These are phyloP conservation scores for Aspergillus aculeatus DNA, from an alignment of 2,329 filamentous ascomycete species.

Conservation along the genomic window DNA sequence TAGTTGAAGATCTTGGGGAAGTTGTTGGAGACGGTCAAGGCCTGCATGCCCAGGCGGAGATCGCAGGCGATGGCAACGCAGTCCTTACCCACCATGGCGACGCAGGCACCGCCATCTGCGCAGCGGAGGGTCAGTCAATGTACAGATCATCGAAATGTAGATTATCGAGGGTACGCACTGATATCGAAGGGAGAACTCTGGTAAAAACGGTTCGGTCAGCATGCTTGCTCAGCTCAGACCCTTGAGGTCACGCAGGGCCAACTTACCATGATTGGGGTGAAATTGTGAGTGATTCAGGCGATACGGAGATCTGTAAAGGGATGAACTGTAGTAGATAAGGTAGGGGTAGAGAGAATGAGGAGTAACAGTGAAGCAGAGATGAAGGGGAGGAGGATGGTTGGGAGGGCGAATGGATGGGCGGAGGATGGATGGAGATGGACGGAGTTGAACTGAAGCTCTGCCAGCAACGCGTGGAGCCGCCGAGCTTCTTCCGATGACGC, in stretches of 20 bases:
- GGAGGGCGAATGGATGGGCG: conserved; percentile 20
- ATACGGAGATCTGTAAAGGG: not conserved
- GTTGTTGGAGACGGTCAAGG: conserved; percentile 96
- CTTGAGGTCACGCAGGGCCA: conserved; percentile 8
- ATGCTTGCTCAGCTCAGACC: conserved; percentile 20
- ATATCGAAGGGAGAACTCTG: conserved; percentile 92
- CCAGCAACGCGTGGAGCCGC: conserved; percentile 23
- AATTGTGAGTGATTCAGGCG: conserved; percentile 1
- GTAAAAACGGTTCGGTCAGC: conserved; percentile 36
- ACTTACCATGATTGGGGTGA: conserved; percentile 33
- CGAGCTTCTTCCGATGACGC: conserved; percentile 29
- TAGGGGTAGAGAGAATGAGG: conserved; percentile 4
- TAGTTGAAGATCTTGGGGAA: conserved; percentile 99
- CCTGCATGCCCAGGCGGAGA: conserved; percentile 92
- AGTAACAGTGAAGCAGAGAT: conserved; percentile 15
- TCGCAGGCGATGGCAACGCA: conserved; percentile 99
- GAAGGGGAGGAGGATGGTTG: conserved; percentile 13
- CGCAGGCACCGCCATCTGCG: conserved; percentile 82
- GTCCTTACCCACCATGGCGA: conserved; percentile 99
- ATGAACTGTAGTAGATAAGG: conserved; percentile 11
- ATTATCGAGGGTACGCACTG: conserved; percentile 60
- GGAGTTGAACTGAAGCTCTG: conserved; percentile 30
- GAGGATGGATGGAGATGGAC: conserved; percentile 20
- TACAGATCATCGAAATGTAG: conserved; percentile 3
- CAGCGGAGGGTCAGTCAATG: conserved; percentile 8